A percentile compares a stretch with the other conserved stretches of the same genome.
phyloP scores from a whole-genome alignment of 2,329 filamentous ascomycete genomes.

The Sporothrix mexicana region DNA sequence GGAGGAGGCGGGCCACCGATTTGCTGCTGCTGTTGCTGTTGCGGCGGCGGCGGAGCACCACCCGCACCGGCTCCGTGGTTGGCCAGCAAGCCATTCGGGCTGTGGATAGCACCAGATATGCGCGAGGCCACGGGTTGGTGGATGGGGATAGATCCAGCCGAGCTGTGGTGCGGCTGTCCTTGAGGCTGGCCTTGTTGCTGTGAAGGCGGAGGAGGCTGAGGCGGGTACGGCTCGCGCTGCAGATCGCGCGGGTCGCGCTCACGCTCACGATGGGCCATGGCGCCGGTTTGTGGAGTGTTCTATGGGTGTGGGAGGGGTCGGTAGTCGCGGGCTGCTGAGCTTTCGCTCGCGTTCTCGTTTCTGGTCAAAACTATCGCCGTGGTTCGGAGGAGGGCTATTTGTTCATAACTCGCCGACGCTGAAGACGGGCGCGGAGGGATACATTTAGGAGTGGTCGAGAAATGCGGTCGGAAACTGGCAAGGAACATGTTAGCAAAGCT shows the following conservation, averaged over 20 bases:
- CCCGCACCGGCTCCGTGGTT: slow-evolving; percentile 62
- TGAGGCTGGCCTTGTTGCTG: slow-evolving; percentile 33
- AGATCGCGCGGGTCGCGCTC: slow-evolving; percentile 71
- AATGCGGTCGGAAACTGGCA: neutral
- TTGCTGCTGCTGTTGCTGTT: slow-evolving; percentile 54
- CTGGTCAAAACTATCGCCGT: slow-evolving; percentile 55
- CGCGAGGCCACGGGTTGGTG: slow-evolving; percentile 92
- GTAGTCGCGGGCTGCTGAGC: slow-evolving; percentile 53
- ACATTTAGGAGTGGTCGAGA: slow-evolving; percentile 32
- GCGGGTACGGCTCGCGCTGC: slow-evolving; percentile 63
- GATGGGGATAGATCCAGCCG: slow-evolving; percentile 84
- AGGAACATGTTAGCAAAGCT: neutral
- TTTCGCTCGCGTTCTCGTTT: slow-evolving; percentile 52
- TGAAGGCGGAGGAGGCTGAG: slow-evolving; percentile 27
- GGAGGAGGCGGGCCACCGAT: slow-evolving; percentile 55
- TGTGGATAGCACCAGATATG: slow-evolving; percentile 82
- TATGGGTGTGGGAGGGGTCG: slow-evolving; percentile 46
- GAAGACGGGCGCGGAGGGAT: slow-evolving; percentile 14
- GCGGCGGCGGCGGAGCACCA: slow-evolving; percentile 50
- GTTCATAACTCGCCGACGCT: slow-evolving; percentile 49
- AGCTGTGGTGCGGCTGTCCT: slow-evolving; percentile 78
- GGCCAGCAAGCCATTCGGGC: slow-evolving; percentile 84
- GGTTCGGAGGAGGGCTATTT: slow-evolving; percentile 49
- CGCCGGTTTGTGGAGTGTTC: slow-evolving; percentile 47
- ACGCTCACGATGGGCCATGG: slow-evolving; percentile 54